Evolutionary conservation across 2,329 filamentous ascomycete genomes (phyloP).

Genomic region (Dissoconium aciculare): DNA sequence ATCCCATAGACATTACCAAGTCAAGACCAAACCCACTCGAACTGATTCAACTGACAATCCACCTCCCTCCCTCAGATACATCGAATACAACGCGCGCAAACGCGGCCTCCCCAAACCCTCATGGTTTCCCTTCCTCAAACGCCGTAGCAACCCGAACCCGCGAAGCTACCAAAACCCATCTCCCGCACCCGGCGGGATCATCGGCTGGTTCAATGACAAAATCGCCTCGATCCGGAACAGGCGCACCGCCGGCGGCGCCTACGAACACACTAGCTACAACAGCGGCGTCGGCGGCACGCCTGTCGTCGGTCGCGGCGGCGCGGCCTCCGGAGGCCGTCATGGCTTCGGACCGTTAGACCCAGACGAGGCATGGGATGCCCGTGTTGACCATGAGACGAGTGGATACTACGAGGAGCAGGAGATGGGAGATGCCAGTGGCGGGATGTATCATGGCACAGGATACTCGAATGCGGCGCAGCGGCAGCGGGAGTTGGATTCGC

Average conservation of each 20-base stretch:
- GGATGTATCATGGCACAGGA: conserved; percentile 27
- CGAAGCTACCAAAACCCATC: conserved; percentile 35
- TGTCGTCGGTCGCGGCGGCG: conserved; percentile 11
- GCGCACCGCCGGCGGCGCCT: conserved; percentile 42
- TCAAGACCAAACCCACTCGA: conserved; percentile 3
- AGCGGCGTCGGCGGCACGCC: conserved; percentile 14
- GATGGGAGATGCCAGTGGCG: conserved; percentile 38
- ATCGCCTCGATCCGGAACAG: conserved; percentile 50
- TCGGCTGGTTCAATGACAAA: conserved; percentile 59
- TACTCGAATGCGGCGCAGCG: conserved; percentile 24
- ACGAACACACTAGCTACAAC: conserved; percentile 24
- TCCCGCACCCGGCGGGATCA: conserved; percentile 46
- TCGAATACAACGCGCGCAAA: conserved; percentile 55
- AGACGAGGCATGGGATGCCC: conserved; percentile 73
- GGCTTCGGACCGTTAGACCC: conserved; percentile 59
- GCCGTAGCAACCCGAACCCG: conserved; percentile 5
- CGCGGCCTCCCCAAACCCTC: conserved; percentile 59
- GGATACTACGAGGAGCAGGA: conserved; percentile 68
- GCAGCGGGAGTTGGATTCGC: conserved; percentile 31
- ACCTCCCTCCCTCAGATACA: conserved; percentile 34
- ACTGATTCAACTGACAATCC: conserved; percentile 5
- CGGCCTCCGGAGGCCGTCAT: conserved; percentile 26
- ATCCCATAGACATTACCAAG: neutral
- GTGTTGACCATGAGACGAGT: conserved; percentile 57
- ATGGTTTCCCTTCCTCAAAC: conserved; percentile 51